Conservation (phyloP, 1,284 basidiomycete genomes). For the Ceratobasidium theobromae region DNA sequence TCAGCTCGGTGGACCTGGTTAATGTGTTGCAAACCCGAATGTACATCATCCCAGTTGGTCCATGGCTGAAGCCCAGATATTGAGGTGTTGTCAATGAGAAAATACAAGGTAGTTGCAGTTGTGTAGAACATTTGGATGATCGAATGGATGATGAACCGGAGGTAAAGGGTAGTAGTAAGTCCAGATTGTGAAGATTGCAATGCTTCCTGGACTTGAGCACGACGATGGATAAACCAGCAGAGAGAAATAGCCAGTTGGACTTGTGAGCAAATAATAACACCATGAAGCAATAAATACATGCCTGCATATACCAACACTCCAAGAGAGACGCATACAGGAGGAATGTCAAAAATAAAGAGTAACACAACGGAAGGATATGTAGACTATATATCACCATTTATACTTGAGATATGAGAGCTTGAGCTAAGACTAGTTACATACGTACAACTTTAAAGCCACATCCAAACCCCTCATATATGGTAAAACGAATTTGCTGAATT, state of each 20-base stretch:
- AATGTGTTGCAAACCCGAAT: conserved; percentile 40
- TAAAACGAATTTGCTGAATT: conserved; percentile 69
- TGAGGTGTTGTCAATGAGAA: conserved; percentile 30
- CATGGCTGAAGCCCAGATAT: conserved; percentile 38
- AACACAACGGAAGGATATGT: conserved; percentile 56
- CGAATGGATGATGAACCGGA: conserved; percentile 57
- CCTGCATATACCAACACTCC: conserved; percentile 39
- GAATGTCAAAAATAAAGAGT: conserved; percentile 59
- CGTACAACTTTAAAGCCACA: conserved; percentile 56
- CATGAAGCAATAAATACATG: conserved; percentile 31
- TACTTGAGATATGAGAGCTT: background rate
- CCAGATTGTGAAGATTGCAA: conserved; percentile 43
- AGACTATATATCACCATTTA: conserved; percentile 43
- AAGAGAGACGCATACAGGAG: conserved; percentile 53
- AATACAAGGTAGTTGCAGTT: conserved; percentile 38
- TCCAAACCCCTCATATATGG: conserved; percentile 62
- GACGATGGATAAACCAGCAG: conserved; percentile 41
- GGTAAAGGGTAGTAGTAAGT: conserved; percentile 51
- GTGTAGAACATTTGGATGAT: conserved; percentile 46
- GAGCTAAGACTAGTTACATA: background rate
- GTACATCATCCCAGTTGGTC: conserved; percentile 42
- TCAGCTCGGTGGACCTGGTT: conserved; percentile 30
- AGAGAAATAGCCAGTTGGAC: conserved; percentile 44
- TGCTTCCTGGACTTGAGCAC: conserved; percentile 42
- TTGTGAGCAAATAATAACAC: conserved; percentile 37